Conservation (phyloP, 495 filamentous ascomycete species). For the Staphylotrichum longicolle region DNA sequence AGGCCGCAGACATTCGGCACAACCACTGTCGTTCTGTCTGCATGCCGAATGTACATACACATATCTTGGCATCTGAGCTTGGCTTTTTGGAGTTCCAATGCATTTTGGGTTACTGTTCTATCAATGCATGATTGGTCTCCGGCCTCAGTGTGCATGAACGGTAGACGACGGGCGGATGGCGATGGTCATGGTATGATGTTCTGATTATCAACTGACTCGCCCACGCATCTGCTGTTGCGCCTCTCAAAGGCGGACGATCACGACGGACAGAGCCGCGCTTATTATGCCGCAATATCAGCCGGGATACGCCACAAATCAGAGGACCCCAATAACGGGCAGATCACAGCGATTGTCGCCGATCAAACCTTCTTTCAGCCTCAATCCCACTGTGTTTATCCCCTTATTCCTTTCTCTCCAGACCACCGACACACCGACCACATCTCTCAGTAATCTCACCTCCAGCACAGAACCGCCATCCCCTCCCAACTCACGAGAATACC, state of each 20-base stretch:
- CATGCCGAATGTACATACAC: constrained; percentile 4
- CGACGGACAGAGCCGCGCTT: not conserved
- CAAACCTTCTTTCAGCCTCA: constrained; percentile 1
- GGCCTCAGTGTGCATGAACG: no score
- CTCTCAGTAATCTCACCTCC: no score
- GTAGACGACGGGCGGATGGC: no score
- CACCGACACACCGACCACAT: no score
- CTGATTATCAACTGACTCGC: no score
- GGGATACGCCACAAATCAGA: not conserved
- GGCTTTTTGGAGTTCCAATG: not conserved
- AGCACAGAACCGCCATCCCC: no score
- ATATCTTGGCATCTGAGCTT: not conserved
- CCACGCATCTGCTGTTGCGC: no score
- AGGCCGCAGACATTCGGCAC: not conserved
- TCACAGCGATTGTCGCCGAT: not conserved
- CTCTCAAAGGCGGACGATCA: no score
- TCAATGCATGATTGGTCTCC: no score
- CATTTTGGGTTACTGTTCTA: not conserved
- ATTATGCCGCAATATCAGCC: constrained; percentile 5
- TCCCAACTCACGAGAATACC: no score
- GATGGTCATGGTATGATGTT: no score
- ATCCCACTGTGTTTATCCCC: not conserved
- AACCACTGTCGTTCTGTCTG: not conserved
- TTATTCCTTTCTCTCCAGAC: not conserved
- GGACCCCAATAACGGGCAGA: not conserved